These are phyloP conservation scores for Craterostigma plantagineum DNA, from an alignment of 257 asterid species.

Conservation along the genomic window DNA sequence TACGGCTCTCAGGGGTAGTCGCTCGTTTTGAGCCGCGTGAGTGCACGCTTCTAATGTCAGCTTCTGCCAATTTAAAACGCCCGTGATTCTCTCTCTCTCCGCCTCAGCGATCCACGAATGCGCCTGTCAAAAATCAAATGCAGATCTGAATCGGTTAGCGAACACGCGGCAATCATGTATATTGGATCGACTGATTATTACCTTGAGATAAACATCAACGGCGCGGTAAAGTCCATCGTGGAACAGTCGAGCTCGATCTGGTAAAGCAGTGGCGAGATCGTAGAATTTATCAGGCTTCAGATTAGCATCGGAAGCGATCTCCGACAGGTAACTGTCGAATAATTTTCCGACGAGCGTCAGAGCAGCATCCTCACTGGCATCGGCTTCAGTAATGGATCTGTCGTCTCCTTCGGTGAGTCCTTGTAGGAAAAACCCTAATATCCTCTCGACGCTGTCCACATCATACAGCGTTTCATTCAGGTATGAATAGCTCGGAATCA, in stretches of 20 bases:
- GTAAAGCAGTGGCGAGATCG: conserved; percentile 59
- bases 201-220: conserved; percentile 97
- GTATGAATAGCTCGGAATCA: conserved; percentile 90
- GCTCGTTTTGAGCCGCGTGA: conserved; percentile 94
- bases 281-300: conserved; percentile 58
- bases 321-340: conserved; percentile 92
- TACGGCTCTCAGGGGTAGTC: conserved; percentile 85
- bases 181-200: conserved; percentile 1
- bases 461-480: conserved; percentile 82
- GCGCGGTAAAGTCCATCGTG: conserved; percentile 97
- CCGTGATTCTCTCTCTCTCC: conserved; percentile 72
- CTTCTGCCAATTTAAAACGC: conserved; percentile 75
- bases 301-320: conserved; percentile 88
- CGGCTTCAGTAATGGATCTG: conserved; percentile 21
- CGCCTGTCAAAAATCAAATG: conserved; percentile 28
- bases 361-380: conserved; percentile 25
- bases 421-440: conserved; percentile 36
- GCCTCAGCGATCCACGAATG: conserved; percentile 73
- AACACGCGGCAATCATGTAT: background rate
- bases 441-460: conserved; percentile 81
- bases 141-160: background rate
- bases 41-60: conserved; percentile 94
- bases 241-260: conserved; percentile 67
- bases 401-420: conserved; percentile 32
- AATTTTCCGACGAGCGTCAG: conserved; percentile 74